Evolutionary conservation across 106 monocot genomes (phyloP).

Genomic region (Chionographis japonica): DNA sequence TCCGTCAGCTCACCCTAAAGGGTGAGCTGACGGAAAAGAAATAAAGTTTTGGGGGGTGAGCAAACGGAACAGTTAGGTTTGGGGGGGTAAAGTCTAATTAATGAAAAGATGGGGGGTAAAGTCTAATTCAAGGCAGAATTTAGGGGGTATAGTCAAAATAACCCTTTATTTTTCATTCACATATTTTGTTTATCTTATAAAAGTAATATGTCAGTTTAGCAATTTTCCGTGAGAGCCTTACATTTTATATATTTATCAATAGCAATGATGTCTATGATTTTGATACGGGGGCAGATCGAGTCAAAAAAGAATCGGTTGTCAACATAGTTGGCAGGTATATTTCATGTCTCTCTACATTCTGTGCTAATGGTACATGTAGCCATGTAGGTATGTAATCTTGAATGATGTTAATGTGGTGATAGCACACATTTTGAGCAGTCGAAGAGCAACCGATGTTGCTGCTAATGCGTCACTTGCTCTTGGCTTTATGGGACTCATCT

Average conservation of each 20-base stretch:
- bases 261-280: conserved; percentile 97
- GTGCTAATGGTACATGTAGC: not conserved
- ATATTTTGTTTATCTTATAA: too few relatives aligned
- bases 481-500: conserved; percentile 67
- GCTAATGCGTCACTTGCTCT: conserved; percentile 59
- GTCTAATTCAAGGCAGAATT: too few relatives aligned
- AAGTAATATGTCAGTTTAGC: too few relatives aligned
- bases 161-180: too few relatives aligned
- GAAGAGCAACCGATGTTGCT: conserved; percentile 30
- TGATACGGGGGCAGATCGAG: conserved; percentile 76
- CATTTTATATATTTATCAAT: conserved; percentile 14
- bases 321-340: conserved; percentile 89
- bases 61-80: too few relatives aligned
- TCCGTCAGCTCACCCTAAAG: too few relatives aligned
- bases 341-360: not conserved
- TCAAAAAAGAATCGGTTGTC: conserved; percentile 96
- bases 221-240: not conserved
- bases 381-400: not conserved
- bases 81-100: too few relatives aligned
- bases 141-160: too few relatives aligned
- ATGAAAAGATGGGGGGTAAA: too few relatives aligned
- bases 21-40: too few relatives aligned
- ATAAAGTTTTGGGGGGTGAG: too few relatives aligned
- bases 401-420: not conserved
- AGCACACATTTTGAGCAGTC: conserved; percentile 40